Base-by-base conservation (phyloP, 345 rosid species). In the Citrus medica region DNA sequence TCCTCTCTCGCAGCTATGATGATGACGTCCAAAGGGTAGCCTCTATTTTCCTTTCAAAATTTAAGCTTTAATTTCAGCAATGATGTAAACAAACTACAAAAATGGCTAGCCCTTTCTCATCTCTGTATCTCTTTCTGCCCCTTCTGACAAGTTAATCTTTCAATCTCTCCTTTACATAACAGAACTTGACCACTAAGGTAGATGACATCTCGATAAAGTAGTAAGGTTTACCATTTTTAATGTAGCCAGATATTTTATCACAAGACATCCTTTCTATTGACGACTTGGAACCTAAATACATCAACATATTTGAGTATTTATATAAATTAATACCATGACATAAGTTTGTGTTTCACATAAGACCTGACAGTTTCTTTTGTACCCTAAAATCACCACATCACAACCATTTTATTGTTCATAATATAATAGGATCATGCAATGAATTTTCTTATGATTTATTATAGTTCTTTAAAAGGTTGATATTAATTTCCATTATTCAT, bases 161-260 rank as follows among this genome's bases (percentile, higher is more conserved):
- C 24, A 8, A 59, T 35, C 56, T 37, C 24, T 38, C 33, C 76
- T 38, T 40, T 27, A 37, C 33, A 48, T 3, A 13, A 46, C 17
- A 73, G 55, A 66, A 60, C 37, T 73, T 60, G 37, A 63, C 77
- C 56, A 60, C 24, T 25, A 74, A n/a, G 9, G 33, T 8, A 74
- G 21, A 37, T 27, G 38, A 37, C 42, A 51, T 60, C 56, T 40
- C 21, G 14, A 72, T 72, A 74, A 61, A 33, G 9, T 55, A 53
- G 30, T 71, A 9, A 53, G 35, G 7, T 6, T 9, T 30, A 2
- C 75, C 46, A 32, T 19, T 71, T 32, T 56, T 55, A 30, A 55
- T 30, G 40, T 33, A 5, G 40, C 64, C 63, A 9, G 19, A 71
- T 22, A 55, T 71, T 21, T 71, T 9, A n/a, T 28, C 27, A 74